Evolutionary conservation across 441 rosid species (phyloP), one percentile per base, ranked within the genome.

Genomic region (Erysimum pusillum): DNA sequence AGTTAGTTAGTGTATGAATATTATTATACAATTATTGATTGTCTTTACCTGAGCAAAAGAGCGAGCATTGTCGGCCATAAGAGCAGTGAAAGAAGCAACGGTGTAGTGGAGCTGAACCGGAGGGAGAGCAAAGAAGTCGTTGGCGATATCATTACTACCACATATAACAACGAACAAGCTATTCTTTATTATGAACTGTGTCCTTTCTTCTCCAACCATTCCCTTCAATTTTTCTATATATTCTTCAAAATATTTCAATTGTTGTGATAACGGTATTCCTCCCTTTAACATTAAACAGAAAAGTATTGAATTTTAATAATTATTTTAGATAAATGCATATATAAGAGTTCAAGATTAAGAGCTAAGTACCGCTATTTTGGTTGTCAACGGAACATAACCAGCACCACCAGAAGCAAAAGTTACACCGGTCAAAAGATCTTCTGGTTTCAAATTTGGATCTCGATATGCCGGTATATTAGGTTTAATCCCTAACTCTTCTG

Each of bases 111-210:
- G 48, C 53, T 69, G 66, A 52, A 89, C 74, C 0, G 73, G 80
- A 59, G 73, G 79, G 1, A 83, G 45, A 5, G 49, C 15, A 68
- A 86, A 87, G 70, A 86, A 91, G 10, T 82, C 84, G 42, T 83
- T 86, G 44, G 90, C 89, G 1, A 93, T 83, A 69, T 93, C 98
- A 20, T 94, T 85, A 73, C 92, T 91, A n/a, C 98, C 87, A 9
- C 85, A 80, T 3, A 86, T 85, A 51, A 84, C 84, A 0, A 79
- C 6, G 58, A 63, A 83, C 11, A 91, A 0, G 73, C 87, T 83
- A 10, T 82, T 84, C 9, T 54, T 61, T 8, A 88, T 2, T 35
- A 85, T 84, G 72, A 65, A 73, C 8, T 72, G 74, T 41, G 88
- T 63, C 62, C 49, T 76, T 38, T 85, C 80, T 78, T 85, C 90